Evolutionary conservation across 164 flowering plant species (phyloP).

Genomic region (Macadamia tetraphylla): DNA sequence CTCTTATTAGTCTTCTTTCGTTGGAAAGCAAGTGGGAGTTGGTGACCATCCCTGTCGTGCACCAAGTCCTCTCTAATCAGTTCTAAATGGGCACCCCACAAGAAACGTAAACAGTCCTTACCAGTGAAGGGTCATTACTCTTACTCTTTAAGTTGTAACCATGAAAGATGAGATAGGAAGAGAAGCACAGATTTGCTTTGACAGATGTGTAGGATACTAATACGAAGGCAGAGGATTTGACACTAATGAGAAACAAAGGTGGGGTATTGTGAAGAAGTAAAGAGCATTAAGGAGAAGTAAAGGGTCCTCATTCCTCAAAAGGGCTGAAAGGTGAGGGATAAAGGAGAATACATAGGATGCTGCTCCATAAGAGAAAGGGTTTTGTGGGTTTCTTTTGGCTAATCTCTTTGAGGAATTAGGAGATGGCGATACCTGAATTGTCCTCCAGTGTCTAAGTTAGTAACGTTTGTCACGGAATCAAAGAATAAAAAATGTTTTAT

Average conservation of each 20-base stretch:
- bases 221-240: too few relatives aligned
- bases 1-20: constrained; percentile 19
- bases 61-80: background rate
- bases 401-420: constrained; percentile 11
- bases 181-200: too few relatives aligned
- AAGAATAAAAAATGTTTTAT: constrained; percentile 9
- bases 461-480: constrained; percentile 72
- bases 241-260: too few relatives aligned
- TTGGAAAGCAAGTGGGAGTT: constrained; percentile 66
- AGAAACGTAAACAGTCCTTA: too few relatives aligned
- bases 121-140: too few relatives aligned
- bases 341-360: constrained; percentile 65
- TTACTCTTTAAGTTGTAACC: too few relatives aligned
- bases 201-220: too few relatives aligned
- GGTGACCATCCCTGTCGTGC: constrained; percentile 38
- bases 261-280: constrained; percentile 3
- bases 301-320: constrained; percentile 49
- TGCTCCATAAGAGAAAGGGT: constrained; percentile 15
- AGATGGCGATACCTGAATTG: constrained; percentile 39
- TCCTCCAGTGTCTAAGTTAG: constrained; percentile 39
- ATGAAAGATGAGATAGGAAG: too few relatives aligned
- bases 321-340: constrained; percentile 45
- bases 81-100: too few relatives aligned
- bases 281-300: background rate
- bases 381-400: constrained; percentile 42